These are phyloP conservation scores for Raffaelea ambrosiae DNA, from an alignment of 2,329 filamentous ascomycete species.

Conservation along the genomic window DNA sequence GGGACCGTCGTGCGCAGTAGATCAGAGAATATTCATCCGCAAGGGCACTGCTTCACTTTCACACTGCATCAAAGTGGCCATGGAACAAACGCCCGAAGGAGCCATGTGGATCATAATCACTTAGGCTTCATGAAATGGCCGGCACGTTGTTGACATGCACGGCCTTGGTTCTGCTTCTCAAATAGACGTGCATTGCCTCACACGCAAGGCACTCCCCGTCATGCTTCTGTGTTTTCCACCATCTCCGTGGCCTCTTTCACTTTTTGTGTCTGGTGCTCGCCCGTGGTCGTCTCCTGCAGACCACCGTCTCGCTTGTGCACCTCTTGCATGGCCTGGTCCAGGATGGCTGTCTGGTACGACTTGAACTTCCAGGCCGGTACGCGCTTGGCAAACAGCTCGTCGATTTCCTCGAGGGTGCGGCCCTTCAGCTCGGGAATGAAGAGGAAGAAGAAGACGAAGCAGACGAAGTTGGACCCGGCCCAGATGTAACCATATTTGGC, in stretches of 20 bases:
- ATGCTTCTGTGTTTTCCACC: neutral
- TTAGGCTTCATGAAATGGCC: too few relatives aligned
- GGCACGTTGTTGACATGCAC: too few relatives aligned
- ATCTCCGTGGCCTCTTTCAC: neutral
- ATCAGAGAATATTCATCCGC: too few relatives aligned
- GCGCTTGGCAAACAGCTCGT: conserved; percentile 21
- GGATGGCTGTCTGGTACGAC: conserved; percentile 17
- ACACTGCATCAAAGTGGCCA: too few relatives aligned
- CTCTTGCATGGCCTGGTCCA: conserved; percentile 17
- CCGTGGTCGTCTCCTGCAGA: neutral
- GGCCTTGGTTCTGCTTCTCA: too few relatives aligned
- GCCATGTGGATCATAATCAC: too few relatives aligned
- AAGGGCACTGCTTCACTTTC: too few relatives aligned
- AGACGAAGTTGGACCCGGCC: conserved; percentile 22
- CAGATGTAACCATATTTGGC: conserved; percentile 36
- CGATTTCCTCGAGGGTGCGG: conserved; percentile 22
- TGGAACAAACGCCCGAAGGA: too few relatives aligned
- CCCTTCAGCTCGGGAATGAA: conserved; percentile 22
- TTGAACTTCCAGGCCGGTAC: conserved; percentile 21
- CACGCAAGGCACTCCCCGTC: too few relatives aligned
- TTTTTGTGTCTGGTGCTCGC: neutral
- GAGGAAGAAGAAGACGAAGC: conserved; percentile 22
- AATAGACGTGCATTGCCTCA: too few relatives aligned
- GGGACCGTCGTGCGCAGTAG: too few relatives aligned
- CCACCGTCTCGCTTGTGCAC: conserved; percentile 8